Evolutionary conservation across 768 basidiomycete species (phyloP), one percentile per base, ranked within the genome.

Genomic region (Auriculariales sp.): DNA sequence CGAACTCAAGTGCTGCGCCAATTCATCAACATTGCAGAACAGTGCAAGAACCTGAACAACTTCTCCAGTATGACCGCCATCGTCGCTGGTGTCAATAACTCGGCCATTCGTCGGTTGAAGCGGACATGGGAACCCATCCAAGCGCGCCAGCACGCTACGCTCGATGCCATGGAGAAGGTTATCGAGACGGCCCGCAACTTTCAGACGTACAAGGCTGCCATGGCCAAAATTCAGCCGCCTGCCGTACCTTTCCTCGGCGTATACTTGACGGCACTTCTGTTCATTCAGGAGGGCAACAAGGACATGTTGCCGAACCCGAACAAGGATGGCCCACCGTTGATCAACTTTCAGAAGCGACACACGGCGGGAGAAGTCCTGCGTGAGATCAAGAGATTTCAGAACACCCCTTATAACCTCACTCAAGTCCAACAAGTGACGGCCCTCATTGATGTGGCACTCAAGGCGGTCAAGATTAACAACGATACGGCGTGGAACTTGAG

Each of bases 201-300:
- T 67, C 82, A 77, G 39, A 91, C 85, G 58, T 98, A 97, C 66
- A 79, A 88, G 48, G 77, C 82, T 51, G 75, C 82, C 42, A 78
- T 98, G 57, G 82, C 87, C 14, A 75, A 71, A 30, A 81, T 93
- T 29, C 78, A 82, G 22, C 90, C 92, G 0, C 94, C 94, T 49
- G 95, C 92, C 62, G 91, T 98, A 0, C 94, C 94, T 5, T 98
- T 97, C 67, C 83, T 98, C 49, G 94, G 95, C 58, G 86, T 97
- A 49, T 97, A 94, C 70, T 76, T 99, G 22, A 93, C 94, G 4
- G 89, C 86, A 3, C 71, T 98, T 53, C 92, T 92, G 14, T 97
- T 98, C 65, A 94, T 94, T 61, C 90, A 95, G 65, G 95, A 97
- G 57, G 95, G 94, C 7, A 90, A 89, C 59, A 83, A 84, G 47